Percentiles rank a stretch among this genome's conserved stretches.
Evolutionary conservation across 352 stramenopile species (phyloP).

Genomic region (Pythium rhizo-oryzae): DNA sequence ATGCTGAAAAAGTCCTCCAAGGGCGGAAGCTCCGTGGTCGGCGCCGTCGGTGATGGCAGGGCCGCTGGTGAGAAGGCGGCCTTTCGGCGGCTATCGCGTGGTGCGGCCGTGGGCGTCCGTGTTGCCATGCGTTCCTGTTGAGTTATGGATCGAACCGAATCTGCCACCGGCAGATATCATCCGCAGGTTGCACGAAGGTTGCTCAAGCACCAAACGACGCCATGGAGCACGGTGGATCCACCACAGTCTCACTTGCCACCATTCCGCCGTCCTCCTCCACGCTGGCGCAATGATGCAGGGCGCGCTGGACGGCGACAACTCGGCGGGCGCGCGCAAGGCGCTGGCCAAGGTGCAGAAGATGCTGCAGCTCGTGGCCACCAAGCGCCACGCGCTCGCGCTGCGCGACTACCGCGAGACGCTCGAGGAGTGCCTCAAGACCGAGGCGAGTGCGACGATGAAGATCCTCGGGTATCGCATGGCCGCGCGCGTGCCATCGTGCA

Average conservation of each 20-base stretch:
- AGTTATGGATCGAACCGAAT: neutral
- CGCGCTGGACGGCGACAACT: conserved; percentile 43
- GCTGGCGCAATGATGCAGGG: conserved; percentile 42
- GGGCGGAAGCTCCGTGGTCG: no score
- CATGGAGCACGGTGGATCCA: no score
- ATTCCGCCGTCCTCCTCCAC: neutral
- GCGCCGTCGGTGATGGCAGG: no score
- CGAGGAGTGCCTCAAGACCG: conserved; percentile 72
- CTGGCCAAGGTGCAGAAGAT: conserved; percentile 65
- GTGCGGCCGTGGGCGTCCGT: no score
- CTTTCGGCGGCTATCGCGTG: no score
- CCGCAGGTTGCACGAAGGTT: no score
- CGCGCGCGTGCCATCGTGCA: conserved; percentile 50
- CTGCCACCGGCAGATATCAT: no score
- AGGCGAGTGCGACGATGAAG: conserved; percentile 62
- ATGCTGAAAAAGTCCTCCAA: no score
- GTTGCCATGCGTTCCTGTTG: no score
- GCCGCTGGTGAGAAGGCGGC: no score
- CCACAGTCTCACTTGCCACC: no score
- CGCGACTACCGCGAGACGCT: conserved; percentile 63
- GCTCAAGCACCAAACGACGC: no score
- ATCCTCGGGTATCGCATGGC: conserved; percentile 75
- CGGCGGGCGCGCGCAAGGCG: conserved; percentile 47
- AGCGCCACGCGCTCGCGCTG: conserved; percentile 57
- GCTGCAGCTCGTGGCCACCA: conserved; percentile 53